These are phyloP conservation scores for Aureobasidium sp. DNA, from an alignment of 2,329 filamentous ascomycete species.

Conservation along the genomic window DNA sequence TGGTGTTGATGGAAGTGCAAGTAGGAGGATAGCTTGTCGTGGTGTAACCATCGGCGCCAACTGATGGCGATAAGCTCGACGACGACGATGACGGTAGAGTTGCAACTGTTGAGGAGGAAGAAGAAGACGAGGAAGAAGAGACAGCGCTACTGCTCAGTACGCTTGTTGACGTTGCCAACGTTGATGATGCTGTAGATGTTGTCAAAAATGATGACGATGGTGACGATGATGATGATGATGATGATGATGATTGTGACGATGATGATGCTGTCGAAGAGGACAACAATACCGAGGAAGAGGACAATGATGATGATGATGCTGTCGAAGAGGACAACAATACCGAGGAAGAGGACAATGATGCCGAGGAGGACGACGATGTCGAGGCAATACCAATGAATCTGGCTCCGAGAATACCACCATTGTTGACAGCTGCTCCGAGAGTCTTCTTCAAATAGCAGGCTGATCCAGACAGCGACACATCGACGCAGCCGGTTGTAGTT, in stretches of 20 bases:
- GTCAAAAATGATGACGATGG: not conserved
- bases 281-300: not conserved
- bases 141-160: too few species aligned
- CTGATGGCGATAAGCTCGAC: not conserved
- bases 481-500: slow-evolving; percentile 16
- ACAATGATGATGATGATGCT: not conserved
- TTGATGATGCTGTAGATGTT: not conserved
- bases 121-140: too few species aligned
- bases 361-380: not conserved
- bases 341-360: not conserved
- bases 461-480: slow-evolving; percentile 17
- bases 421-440: slow-evolving; percentile 16
- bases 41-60: slow-evolving; percentile 10
- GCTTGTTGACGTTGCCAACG: too few species aligned
- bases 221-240: not conserved
- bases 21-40: slow-evolving; percentile 9
- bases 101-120: not conserved
- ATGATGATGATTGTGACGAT: not conserved
- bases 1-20: slow-evolving; percentile 13
- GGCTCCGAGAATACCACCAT: slow-evolving; percentile 20
- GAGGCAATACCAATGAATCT: slow-evolving; percentile 15
- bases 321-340: not conserved
- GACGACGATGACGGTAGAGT: not conserved
- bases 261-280: not conserved
- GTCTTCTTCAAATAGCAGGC: slow-evolving; percentile 16